Percentiles rank a stretch among this genome's conserved stretches.
Conservation (phyloP, 2,329 filamentous ascomycete genomes). For the Niveomyces coronatus region DNA sequence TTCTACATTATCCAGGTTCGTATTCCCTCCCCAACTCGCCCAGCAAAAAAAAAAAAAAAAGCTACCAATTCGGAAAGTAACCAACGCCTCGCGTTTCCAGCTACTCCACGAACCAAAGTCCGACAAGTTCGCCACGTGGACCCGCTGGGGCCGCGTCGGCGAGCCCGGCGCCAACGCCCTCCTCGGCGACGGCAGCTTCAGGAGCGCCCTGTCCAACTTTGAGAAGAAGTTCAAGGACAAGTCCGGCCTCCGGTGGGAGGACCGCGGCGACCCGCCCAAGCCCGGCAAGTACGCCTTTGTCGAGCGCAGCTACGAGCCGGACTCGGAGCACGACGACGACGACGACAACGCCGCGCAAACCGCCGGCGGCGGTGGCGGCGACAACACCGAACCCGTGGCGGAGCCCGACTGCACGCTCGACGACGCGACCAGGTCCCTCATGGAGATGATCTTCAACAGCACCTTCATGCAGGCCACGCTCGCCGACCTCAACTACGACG, state of each 20-base stretch:
- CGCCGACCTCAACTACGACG: slow-evolving; percentile 58
- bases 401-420: slow-evolving; percentile 47
- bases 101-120: slow-evolving; percentile 29
- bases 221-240: slow-evolving; percentile 54
- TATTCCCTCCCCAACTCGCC: no score
- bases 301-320: slow-evolving; percentile 64
- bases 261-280: slow-evolving; percentile 46
- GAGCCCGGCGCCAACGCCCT: slow-evolving; percentile 40
- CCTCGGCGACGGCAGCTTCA: slow-evolving; percentile 32
- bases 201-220: slow-evolving; percentile 38
- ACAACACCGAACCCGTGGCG: slow-evolving; percentile 21
- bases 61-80: no score
- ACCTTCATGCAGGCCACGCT: slow-evolving; percentile 59
- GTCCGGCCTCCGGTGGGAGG: slow-evolving; percentile 44
- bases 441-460: slow-evolving; percentile 77
- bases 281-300: slow-evolving; percentile 69
- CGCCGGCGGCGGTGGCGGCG: slow-evolving; percentile 24
- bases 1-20: slow-evolving; percentile 72
- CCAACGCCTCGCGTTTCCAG: slow-evolving; percentile 21
- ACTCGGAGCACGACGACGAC: slow-evolving; percentile 47
- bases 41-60: no score
- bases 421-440: slow-evolving; percentile 52
- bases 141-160: slow-evolving; percentile 71
- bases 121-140: slow-evolving; percentile 51
- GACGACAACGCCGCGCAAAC: slow-evolving; percentile 18